Base-by-base conservation (phyloP, 345 rosid genomes). In the Trapa incisa region DNA sequence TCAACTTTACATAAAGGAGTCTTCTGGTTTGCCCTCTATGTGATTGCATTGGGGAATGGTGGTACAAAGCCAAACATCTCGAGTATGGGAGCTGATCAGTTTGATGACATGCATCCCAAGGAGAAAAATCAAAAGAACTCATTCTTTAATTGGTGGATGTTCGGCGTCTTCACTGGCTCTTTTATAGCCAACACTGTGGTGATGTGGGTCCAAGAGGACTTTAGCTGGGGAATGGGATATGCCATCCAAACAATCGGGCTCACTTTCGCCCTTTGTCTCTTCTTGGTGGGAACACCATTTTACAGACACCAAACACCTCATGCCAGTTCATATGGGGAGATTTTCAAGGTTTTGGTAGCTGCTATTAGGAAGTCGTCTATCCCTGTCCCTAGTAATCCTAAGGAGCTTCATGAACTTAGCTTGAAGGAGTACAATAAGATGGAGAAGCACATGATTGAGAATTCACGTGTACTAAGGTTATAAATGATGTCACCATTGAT, bases 121-220 rank as follows among this genome's bases (percentile, higher is more conserved):
- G 93, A 87, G 72, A 83, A 78, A 78, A 3, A 32, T 8, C 86
- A 83, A 2, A 87, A 87, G 80, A 73, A 83, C 33, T 85, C 93
- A 0, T 87, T 85, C 78, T 87, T 87, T 50, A 85, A 85, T 64
- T 83, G 93, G 93, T 85, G 93, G 89, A 73, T 85, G 84, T 82
- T 83, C 57, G 79, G 82, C 77, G 81, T 82, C 61, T 85, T 85
- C 77, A 76, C 83, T 7, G 89, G 88, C 9, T 73, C 84, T 16
- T 81, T 85, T 4, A 80, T 87, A 69, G 76, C 89, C 1, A 83
- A 75, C 74, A 83, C 86, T 14, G 67, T 85, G 72, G 52, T 87
- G 72, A 72, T 85, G 35, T 87, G 80, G 70, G 65, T 85, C 13
- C 89, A 85, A 70, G 88, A 85, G 45, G 73, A 70, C 5, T 79